Base-by-base conservation (phyloP, 2,329 filamentous ascomycete species). In the Clonostachys byssicola region DNA sequence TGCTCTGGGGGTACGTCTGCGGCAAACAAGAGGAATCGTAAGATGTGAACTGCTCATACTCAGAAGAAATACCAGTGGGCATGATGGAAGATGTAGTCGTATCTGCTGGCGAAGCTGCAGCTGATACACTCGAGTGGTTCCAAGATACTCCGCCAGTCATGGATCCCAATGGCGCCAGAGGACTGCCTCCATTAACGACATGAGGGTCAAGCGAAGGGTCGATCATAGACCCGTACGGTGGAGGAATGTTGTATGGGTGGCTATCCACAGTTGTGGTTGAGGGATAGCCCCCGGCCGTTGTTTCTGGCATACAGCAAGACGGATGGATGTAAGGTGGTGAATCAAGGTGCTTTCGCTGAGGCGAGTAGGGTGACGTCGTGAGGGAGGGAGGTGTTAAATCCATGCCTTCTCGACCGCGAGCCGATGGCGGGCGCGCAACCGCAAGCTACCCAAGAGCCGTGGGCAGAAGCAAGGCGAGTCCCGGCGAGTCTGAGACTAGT, bases 21-120 rank as follows among this genome's bases (percentile, higher is more conserved):
- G 38, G 64, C 51, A 74, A 58, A 45, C 62, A 58, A 23, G 66
- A 55, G 7, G 39, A 20, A 35, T 73, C 68, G 55, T 77, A 80
- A 48, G 66, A 64, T 50, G 67, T 65, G 56, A 78, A 81, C 33
- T 70, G 60, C 54, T 76, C 73, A 56, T 80, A 81, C 42, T 78
- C 76, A 35, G 71, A 59, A 34, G 74, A 66, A 30, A 40, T 43
- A 47, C 78, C 59, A 33, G 76, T 66, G 53, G 68, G 73, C 46
- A 74, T 67, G 51, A 72, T 66, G 47, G 65, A 62, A 42, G 71
- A 60, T 5, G 69, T 66, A 3, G 67, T 67, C 38, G 70, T 62
- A 17, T 63, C 47, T 33, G 54, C 45, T 18, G 54, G 50, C 10
- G 57, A 52, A 12, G 54, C 56, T 23, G 69, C 59, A 23, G 73